Base-by-base conservation (phyloP, 2,329 filamentous ascomycete species). In the Chaetothyriales sp. region DNA sequence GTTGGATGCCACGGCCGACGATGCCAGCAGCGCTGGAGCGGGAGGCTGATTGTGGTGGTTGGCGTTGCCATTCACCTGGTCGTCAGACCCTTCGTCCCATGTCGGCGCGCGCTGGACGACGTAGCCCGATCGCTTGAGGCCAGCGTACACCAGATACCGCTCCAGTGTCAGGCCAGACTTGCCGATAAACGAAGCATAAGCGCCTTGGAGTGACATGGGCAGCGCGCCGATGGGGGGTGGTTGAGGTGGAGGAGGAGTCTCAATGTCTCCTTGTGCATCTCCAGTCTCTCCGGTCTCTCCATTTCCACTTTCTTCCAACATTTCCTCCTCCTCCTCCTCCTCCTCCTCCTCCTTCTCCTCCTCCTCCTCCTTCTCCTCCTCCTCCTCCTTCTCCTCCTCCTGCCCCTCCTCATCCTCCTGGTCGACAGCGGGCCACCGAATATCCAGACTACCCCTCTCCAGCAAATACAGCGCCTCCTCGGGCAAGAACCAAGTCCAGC, bases 381-480 rank as follows among this genome's bases (percentile, higher is more conserved):
- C 60, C 6, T 60, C 58, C 1, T 52, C 56, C 1, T 46, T 46
- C 4, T 63, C 60, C n/a, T 48, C 46, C n/a, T 60, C 54, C 10
- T 62, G 62, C 13, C 64, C 65, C 2, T 61, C 62, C 4, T 54
- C 62, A 1, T 63, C 61, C 19, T 64, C 64, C 49, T 63, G 58
- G 5, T 64, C 64, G 5, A 66, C 63, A 40, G 61, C 60, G 1
- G 87, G 87, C 86, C 87, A 95, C 73, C 89, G 83, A 43, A 95
- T 76, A 66, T 97, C 88, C 62, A 97, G 63, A 46, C 80, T 89
- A 0, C 90, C 92, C 61, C 92, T 75, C 71, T 98, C 92, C 7
- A 97, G 74, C 56, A 95, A 67, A 63, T 89, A 95, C 50, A 98
- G 73, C 5, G 89, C 86, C 68, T 98, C 92, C 65, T 98, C 92